Base-by-base conservation (phyloP, 1,284 basidiomycete genomes). In the Ceratobasidium sp. region DNA sequence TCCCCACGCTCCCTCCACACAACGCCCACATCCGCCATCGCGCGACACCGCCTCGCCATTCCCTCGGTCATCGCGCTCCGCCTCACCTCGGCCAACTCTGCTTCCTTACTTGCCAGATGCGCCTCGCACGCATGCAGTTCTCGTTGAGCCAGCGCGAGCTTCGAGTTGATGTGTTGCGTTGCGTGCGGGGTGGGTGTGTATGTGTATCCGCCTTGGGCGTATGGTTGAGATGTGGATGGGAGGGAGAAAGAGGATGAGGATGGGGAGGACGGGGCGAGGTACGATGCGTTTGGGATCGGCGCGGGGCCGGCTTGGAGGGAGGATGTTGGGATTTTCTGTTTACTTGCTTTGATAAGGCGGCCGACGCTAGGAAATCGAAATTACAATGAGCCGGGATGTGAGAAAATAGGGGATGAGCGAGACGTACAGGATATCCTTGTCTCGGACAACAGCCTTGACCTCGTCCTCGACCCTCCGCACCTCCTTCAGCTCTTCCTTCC, bases 41-140 rank as follows among this genome's bases (percentile, higher is more conserved):
- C 92, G 42, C 85, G 86, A 80, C 90, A 91, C 2, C 93, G 87
- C 10, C 86, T 85, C 4, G 88, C 87, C 20, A 94, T 85, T 0
- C 92, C 92, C 54, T 90, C 87, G n/a, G 86, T 85, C 13, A 93
- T 86, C 13, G 90, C 86, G 28, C 84, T 85, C 28, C 86, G 83
- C 0, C 93, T 87, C 68, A 87, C 85, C 0, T 83, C 83, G 1
- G 89, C 88, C 2, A 94, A 87, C 74, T 91, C 90, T 26, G 84
- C 86, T 81, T 94, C 92, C 83, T 93, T 93, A 38, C 84, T 80
- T 0, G 90, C 91, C 4, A 94, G 86, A 78, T 92, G 91, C 0
- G 89, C 86, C 81, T 94, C 93, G 83, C 93, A 95, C 9, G 92
- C 93, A 80, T 94, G 92, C 20, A 94, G 85, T 80, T 94, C 91